Percentiles rank a stretch among this genome's conserved stretches.
Conservation (phyloP, 2,329 filamentous ascomycete species). For the Penicillium nordicum region DNA sequence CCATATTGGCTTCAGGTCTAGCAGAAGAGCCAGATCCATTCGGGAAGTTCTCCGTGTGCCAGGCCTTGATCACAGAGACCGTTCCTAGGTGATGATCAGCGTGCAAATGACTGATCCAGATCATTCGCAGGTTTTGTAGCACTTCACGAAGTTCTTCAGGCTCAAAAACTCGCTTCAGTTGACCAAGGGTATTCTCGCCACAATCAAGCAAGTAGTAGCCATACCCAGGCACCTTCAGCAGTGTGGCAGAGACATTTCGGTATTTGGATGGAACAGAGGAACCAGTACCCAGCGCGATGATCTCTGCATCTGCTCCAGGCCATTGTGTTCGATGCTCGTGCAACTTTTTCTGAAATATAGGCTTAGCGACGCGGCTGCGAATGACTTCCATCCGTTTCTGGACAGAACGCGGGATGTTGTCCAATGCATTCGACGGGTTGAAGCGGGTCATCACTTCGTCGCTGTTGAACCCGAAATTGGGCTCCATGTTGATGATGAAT, state of each 20-base stretch:
- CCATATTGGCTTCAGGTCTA: slow-evolving; percentile 32
- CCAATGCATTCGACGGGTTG: slow-evolving; percentile 21
- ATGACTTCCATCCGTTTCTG: slow-evolving; percentile 30
- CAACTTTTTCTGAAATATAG: slow-evolving; percentile 32
- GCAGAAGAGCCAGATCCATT: slow-evolving; percentile 43
- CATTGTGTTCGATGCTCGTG: slow-evolving; percentile 59
- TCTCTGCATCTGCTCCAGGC: slow-evolving; percentile 71
- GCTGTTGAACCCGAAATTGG: slow-evolving; percentile 40
- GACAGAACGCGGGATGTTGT: slow-evolving; percentile 30
- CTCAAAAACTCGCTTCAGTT: slow-evolving; percentile 71
- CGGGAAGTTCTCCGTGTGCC: slow-evolving; percentile 58
- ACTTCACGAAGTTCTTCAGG: slow-evolving; percentile 64
- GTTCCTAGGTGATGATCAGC: slow-evolving; percentile 94
- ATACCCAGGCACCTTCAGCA: slow-evolving; percentile 76
- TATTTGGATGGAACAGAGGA: slow-evolving; percentile 89
- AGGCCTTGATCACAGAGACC: slow-evolving; percentile 74
- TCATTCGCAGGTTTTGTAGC: slow-evolving; percentile 70
- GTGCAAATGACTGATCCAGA: slow-evolving; percentile 95
- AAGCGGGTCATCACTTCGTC: slow-evolving; percentile 28
- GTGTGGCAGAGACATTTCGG: slow-evolving; percentile 86
- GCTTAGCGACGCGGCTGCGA: slow-evolving; percentile 26
- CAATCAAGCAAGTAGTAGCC: slow-evolving; percentile 91
- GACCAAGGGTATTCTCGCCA: slow-evolving; percentile 88
- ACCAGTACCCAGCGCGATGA: slow-evolving; percentile 85
- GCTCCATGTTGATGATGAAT: slow-evolving; percentile 46